phyloP scores from a whole-genome alignment of 108 stramenopile genomes.

The Conticribra weissflogii region DNA sequence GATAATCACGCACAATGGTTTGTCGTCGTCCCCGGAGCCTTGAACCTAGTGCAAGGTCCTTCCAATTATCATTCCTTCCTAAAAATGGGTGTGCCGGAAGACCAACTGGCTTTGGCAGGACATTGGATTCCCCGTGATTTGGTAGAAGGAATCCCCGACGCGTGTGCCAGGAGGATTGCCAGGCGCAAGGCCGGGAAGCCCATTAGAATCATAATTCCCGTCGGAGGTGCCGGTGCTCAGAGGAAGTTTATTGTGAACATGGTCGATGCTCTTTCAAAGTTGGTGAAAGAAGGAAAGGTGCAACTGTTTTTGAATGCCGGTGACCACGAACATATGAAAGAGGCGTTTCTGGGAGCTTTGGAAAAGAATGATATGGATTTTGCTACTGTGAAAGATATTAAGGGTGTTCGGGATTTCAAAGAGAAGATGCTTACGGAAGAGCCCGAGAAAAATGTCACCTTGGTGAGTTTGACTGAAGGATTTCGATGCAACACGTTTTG shows the following conservation, averaged over 20 bases:
- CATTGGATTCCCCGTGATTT: conserved; percentile 89
- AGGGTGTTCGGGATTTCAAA: conserved; percentile 68
- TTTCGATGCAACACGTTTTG: neutral
- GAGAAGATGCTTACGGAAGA: conserved; percentile 62
- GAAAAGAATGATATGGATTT: conserved; percentile 63
- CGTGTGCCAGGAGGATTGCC: conserved; percentile 66
- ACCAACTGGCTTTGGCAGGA: conserved; percentile 67
- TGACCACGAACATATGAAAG: conserved; percentile 89
- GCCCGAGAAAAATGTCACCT: conserved; percentile 65
- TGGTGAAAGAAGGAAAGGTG: conserved; percentile 71
- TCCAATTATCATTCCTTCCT: conserved; percentile 86
- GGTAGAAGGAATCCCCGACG: conserved; percentile 73
- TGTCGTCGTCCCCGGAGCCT: conserved; percentile 82
- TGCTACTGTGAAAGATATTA: conserved; percentile 64
- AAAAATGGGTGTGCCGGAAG: conserved; percentile 75
- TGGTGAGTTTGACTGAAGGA: conserved; percentile 24
- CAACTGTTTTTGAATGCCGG: conserved; percentile 91
- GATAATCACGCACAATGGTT: conserved; percentile 95
- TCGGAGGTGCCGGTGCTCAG: conserved; percentile 93
- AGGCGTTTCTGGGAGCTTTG: conserved; percentile 74
- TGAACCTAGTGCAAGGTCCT: conserved; percentile 90
- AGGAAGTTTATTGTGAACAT: conserved; percentile 82
- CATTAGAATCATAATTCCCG: conserved; percentile 83
- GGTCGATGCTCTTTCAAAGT: conserved; percentile 56
- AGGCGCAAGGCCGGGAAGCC: conserved; percentile 68